phyloP scores from a whole-genome alignment of 352 stramenopile species.

The Pythium chondricola region DNA sequence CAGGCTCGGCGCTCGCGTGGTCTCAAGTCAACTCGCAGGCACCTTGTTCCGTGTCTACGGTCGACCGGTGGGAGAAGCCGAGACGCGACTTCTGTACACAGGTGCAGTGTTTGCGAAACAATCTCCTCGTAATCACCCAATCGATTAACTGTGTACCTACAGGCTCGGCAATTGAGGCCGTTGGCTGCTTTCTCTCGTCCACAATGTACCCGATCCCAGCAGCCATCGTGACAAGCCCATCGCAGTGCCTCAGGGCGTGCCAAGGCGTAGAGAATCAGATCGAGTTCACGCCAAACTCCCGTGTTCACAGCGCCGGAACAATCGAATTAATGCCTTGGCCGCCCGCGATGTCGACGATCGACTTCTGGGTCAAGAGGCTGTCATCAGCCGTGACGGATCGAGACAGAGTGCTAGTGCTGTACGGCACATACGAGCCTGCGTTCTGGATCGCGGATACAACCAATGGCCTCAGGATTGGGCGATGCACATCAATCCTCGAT shows the following conservation, averaged over 20 bases:
- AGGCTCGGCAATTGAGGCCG: neutral
- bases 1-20: slow-evolving; percentile 17
- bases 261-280: slow-evolving; percentile 26
- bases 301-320: slow-evolving; percentile 20
- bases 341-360: slow-evolving; percentile 30
- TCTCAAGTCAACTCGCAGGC: neutral
- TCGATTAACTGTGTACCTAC: neutral
- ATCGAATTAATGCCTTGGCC: slow-evolving; percentile 21
- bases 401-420: slow-evolving; percentile 29
- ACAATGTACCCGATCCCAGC: slow-evolving; percentile 19
- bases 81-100: slow-evolving; percentile 20
- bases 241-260: slow-evolving; percentile 25
- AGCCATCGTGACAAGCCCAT: slow-evolving; percentile 6
- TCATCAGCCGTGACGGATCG: neutral
- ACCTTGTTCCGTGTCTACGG: slow-evolving; percentile 30
- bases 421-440: slow-evolving; percentile 14
- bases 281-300: slow-evolving; percentile 19
- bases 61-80: neutral
- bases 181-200: neutral
- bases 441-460: slow-evolving; percentile 10
- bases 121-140: too few species aligned
- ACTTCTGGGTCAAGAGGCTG: slow-evolving; percentile 32
- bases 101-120: too few species aligned
- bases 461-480: slow-evolving; percentile 22
- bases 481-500: slow-evolving; percentile 22